Conservation (phyloP, 176 grass and related monocot species). For the Bothriochloa decipiens region DNA sequence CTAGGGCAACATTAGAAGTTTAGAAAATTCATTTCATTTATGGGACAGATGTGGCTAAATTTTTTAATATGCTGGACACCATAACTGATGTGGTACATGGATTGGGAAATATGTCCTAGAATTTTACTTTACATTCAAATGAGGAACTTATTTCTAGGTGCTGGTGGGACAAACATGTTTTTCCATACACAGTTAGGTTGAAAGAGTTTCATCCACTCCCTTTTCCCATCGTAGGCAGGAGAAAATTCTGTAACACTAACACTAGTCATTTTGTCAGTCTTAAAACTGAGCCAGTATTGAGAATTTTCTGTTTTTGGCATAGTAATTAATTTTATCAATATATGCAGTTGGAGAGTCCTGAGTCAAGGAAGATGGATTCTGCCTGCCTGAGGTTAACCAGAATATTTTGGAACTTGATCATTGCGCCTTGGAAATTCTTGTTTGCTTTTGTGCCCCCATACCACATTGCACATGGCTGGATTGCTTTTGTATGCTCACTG, state of each 20-base stretch:
- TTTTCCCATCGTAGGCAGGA: neutral
- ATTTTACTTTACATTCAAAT: neutral
- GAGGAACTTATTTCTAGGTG: neutral
- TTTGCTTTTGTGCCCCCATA: slow-evolving; percentile 82
- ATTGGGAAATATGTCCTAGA: neutral
- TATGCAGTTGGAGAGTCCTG: slow-evolving; percentile 57
- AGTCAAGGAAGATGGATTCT: slow-evolving; percentile 56
- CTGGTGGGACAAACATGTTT: neutral
- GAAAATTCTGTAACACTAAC: slow-evolving; percentile 1
- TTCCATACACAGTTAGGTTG: neutral
- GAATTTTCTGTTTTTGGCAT: neutral
- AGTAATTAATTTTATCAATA: slow-evolving; percentile 17
- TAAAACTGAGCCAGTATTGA: neutral
- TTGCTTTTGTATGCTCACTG: slow-evolving; percentile 76
- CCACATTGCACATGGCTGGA: slow-evolving; percentile 79
- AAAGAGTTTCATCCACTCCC: neutral
- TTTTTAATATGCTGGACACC: neutral
- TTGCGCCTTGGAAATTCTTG: slow-evolving; percentile 72
- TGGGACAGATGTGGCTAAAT: neutral
- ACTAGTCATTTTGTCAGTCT: neutral
- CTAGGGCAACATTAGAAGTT: neutral
- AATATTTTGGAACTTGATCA: slow-evolving; percentile 60
- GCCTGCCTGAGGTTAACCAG: slow-evolving; percentile 28
- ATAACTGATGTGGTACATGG: neutral
- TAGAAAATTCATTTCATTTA: neutral